Conservation (phyloP, 768 basidiomycete species). For the Rhizopogon vinicolor region DNA sequence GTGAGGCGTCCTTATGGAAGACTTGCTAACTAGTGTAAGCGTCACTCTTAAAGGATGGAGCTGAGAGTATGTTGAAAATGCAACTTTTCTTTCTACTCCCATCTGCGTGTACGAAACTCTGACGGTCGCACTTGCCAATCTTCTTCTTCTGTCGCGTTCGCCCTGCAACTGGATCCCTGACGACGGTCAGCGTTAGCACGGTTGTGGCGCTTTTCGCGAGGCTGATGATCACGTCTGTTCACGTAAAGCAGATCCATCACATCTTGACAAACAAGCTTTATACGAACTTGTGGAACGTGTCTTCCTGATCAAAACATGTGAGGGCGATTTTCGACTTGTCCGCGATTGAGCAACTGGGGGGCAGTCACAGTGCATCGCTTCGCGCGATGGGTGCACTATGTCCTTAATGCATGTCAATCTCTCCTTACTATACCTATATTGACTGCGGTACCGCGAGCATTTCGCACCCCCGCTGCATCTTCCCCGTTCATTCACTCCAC, state of each 20-base stretch:
- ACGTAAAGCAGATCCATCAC: constrained; percentile 2
- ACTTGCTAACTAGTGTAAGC: constrained; percentile 11
- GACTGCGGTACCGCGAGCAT: constrained; percentile 21
- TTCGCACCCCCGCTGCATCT: constrained; percentile 19
- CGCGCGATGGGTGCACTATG: neutral
- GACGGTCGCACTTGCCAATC: neutral
- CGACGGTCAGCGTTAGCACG: neutral
- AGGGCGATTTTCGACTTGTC: neutral
- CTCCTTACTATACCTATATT: neutral
- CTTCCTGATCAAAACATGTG: constrained; percentile 1
- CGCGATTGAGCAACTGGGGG: neutral
- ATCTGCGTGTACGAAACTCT: neutral
- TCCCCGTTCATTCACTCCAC: constrained; percentile 28
- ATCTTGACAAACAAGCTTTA: constrained; percentile 3
- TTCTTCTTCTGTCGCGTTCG: neutral
- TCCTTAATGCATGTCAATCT: neutral
- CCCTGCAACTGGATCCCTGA: neutral
- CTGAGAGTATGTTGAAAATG: constrained; percentile 1
- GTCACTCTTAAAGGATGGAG: constrained; percentile 2
- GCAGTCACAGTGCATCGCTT: neutral
- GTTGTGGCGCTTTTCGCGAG: neutral
- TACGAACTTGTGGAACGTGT: neutral
- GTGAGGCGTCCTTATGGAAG: constrained; percentile 26
- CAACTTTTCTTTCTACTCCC: neutral
- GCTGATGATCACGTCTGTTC: neutral